These are phyloP conservation scores for Pulveroboletus sp. DNA, from an alignment of 768 basidiomycete genomes.

Conservation along the genomic window DNA sequence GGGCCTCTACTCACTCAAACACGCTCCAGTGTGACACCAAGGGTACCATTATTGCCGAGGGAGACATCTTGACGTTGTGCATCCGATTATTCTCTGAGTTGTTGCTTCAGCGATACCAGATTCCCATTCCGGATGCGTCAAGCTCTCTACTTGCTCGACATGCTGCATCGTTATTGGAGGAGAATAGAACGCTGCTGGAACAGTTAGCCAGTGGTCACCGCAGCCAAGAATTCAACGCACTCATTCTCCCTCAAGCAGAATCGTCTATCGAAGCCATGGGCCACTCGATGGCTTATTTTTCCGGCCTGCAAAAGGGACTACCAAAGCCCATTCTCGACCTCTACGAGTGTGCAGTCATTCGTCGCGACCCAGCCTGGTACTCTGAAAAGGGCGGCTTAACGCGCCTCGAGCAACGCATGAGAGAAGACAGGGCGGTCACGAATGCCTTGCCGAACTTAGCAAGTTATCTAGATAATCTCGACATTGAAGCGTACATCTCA, in stretches of 20 bases:
- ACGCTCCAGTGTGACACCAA: no score
- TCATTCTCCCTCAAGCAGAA: constrained; percentile 56
- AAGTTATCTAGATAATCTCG: constrained; percentile 29
- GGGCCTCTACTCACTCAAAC: no score
- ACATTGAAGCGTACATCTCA: constrained; percentile 34
- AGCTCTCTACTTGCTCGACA: constrained; percentile 56
- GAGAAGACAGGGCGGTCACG: constrained; percentile 46
- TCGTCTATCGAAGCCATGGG: constrained; percentile 56
- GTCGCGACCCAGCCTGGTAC: constrained; percentile 59
- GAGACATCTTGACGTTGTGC: constrained; percentile 48
- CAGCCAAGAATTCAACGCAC: constrained; percentile 43
- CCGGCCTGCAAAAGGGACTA: constrained; percentile 43
- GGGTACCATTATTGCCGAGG: constrained; percentile 43
- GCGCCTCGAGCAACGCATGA: constrained; percentile 44
- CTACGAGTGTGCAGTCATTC: constrained; percentile 52
- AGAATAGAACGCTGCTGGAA: constrained; percentile 41
- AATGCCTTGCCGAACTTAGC: constrained; percentile 43
- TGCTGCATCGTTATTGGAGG: constrained; percentile 42
- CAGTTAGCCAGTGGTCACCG: constrained; percentile 28
- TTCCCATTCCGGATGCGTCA: constrained; percentile 43
- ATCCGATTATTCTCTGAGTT: constrained; percentile 61
- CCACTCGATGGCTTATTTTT: constrained; percentile 60
- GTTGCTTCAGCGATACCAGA: constrained; percentile 52
- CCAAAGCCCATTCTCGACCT: constrained; percentile 53
- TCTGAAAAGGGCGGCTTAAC: constrained; percentile 49